Conservation (phyloP, 1,284 basidiomycete species). For the Ceratobasidium sp. region DNA sequence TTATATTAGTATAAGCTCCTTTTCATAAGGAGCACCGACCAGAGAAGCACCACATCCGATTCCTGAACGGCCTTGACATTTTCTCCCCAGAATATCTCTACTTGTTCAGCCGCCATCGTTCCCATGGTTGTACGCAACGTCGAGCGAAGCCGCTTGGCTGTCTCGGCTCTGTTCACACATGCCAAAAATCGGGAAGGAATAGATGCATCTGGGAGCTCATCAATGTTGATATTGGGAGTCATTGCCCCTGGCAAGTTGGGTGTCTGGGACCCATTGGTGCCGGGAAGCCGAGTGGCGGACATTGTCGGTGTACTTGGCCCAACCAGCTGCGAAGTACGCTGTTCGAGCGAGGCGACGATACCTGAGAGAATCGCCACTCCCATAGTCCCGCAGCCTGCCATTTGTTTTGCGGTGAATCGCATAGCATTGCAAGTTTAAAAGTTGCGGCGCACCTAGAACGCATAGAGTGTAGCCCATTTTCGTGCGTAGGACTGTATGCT, state of each 20-base stretch:
- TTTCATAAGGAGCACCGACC: conserved; percentile 59
- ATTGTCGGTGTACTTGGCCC: conserved; percentile 44
- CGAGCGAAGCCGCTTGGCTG: conserved; percentile 70
- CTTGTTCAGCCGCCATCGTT: conserved; percentile 50
- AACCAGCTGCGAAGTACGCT: conserved; percentile 50
- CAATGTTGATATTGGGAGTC: conserved; percentile 44
- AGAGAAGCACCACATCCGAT: conserved; percentile 86
- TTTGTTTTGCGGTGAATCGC: conserved; percentile 27
- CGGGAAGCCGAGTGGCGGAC: conserved; percentile 41
- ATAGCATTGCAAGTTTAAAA: neutral
- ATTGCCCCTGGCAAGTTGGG: conserved; percentile 56
- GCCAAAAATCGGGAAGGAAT: conserved; percentile 87
- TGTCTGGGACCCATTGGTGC: conserved; percentile 74
- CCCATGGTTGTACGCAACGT: conserved; percentile 57
- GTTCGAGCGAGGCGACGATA: conserved; percentile 75
- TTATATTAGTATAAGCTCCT: neutral
- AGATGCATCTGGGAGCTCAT: conserved; percentile 63
- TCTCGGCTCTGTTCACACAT: conserved; percentile 84
- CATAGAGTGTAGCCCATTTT: conserved; percentile 58
- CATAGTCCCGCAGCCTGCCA: conserved; percentile 96
- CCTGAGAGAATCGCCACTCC: conserved; percentile 95
- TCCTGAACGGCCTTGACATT: conserved; percentile 79
- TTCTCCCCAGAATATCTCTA: conserved; percentile 72
- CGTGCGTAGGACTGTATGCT: conserved; percentile 2
- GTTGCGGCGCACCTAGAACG: conserved; percentile 51